A percentile compares a stretch with the other conserved stretches of the same genome.
phyloP scores from a whole-genome alignment of 345 rosid species.

The Gossypium anomalum region DNA sequence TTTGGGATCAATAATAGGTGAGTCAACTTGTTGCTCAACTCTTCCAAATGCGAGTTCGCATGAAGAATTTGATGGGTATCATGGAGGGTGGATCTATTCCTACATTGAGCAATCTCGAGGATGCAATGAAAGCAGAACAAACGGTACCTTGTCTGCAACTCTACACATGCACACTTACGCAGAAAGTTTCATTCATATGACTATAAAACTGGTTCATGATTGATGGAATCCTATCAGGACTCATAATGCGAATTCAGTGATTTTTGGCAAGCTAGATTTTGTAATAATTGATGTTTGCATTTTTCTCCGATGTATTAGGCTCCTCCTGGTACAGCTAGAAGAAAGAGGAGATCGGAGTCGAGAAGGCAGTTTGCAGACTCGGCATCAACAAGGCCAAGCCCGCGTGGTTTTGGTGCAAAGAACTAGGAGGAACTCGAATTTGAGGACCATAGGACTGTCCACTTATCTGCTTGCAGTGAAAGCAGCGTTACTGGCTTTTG shows the following conservation, averaged over 20 bases:
- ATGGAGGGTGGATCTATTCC: constrained; percentile 98
- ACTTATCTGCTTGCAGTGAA: background rate
- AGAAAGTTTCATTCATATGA: background rate
- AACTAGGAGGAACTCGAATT: constrained; percentile 31
- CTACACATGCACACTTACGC: background rate
- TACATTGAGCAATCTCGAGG: constrained; percentile 78
- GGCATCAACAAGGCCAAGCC: constrained; percentile 51
- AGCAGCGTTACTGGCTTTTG: background rate
- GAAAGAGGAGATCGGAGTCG: constrained; percentile 63
- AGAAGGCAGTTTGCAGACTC: constrained; percentile 61
- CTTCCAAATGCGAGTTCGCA: constrained; percentile 87
- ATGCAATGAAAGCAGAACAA: constrained; percentile 55
- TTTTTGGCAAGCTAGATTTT: constrained; percentile 3
- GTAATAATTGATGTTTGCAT: background rate
- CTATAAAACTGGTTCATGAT: background rate
- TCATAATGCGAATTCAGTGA: background rate
- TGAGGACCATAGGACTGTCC: background rate
- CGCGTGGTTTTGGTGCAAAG: constrained; percentile 77
- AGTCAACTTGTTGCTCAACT: constrained; percentile 93
- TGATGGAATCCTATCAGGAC: background rate
- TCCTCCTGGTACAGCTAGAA: constrained; percentile 87
- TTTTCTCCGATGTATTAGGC: constrained; percentile 39
- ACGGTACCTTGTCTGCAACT: constrained; percentile 45
- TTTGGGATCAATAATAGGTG: constrained; percentile 48
- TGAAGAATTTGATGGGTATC: constrained; percentile 95